Evolutionary conservation across 2,329 filamentous ascomycete species (phyloP).

Genomic region (Colletotrichum viniferum): DNA sequence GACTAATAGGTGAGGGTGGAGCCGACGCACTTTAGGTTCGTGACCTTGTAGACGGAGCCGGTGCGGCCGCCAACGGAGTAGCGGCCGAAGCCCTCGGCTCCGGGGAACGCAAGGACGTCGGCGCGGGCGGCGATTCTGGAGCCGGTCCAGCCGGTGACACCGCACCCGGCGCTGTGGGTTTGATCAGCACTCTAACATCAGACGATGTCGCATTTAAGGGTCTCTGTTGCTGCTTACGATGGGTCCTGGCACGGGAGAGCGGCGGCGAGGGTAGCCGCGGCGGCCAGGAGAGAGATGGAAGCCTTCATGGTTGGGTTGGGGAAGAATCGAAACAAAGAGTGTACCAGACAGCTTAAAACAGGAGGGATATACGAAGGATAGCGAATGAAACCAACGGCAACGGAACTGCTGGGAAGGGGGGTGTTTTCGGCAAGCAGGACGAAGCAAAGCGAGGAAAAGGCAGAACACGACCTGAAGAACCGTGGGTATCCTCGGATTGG

Average conservation of each 20-base stretch:
- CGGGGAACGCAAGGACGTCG: conserved; percentile 46
- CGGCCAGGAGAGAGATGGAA: neutral
- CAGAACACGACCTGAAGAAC: neutral
- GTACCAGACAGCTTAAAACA: conserved; percentile 4
- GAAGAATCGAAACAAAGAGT: neutral
- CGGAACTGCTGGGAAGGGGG: neutral
- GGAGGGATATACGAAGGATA: neutral
- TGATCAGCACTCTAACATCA: neutral
- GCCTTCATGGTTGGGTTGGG: conserved; percentile 7
- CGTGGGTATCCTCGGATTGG: neutral
- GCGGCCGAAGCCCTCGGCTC: conserved; percentile 54
- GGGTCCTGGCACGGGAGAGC: conserved; percentile 8
- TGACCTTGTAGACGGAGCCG: conserved; percentile 52
- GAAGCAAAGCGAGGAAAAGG: neutral
- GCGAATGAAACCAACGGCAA: neutral
- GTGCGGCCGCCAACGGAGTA: conserved; percentile 49
- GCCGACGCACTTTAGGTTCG: conserved; percentile 41
- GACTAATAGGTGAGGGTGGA: neutral
- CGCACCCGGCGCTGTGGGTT: neutral
- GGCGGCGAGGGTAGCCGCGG: neutral
- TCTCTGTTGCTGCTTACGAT: neutral
- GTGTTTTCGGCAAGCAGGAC: neutral
- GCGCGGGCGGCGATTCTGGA: conserved; percentile 3
- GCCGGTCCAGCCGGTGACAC: neutral
- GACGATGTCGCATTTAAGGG: neutral